Conservation (phyloP, 306 rosid genomes). For the Fagus sylvatica region DNA sequence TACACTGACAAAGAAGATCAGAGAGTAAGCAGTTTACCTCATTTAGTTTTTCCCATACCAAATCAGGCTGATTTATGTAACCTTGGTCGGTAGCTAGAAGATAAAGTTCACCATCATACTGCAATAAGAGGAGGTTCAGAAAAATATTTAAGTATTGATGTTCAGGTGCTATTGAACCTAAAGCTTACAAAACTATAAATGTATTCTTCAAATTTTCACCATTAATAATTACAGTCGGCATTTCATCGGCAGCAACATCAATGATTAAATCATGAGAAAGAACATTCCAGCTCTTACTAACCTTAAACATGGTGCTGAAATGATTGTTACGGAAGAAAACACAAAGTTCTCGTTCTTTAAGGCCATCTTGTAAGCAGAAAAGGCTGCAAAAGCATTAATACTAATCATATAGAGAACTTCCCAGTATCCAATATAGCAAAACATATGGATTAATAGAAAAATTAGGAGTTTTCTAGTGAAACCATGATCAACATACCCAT, state of each 20-base stretch:
- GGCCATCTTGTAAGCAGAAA: slow-evolving; percentile 94
- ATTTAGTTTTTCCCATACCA: slow-evolving; percentile 97
- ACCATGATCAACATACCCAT: slow-evolving; percentile 56
- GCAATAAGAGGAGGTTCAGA: slow-evolving; percentile 27
- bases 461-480: slow-evolving; percentile 18
- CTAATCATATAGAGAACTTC: slow-evolving; percentile 7
- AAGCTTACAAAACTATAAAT: slow-evolving; percentile 12
- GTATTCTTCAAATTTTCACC: not conserved
- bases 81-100: slow-evolving; percentile 99
- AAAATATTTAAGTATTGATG: slow-evolving; percentile 15
- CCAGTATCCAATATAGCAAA: slow-evolving; percentile 8
- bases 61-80: slow-evolving; percentile 91
- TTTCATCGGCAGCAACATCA: slow-evolving; percentile 22
- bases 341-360: slow-evolving; percentile 92
- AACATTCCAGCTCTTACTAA: slow-evolving; percentile 39
- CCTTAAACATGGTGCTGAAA: slow-evolving; percentile 99
- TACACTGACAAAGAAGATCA: slow-evolving; percentile 1
- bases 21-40: slow-evolving; percentile 58
- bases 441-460: slow-evolving; percentile 16
- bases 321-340: slow-evolving; percentile 97
- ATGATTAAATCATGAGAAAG: slow-evolving; percentile 3
- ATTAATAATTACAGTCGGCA: slow-evolving; percentile 9
- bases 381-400: slow-evolving; percentile 61
- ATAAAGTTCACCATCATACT: slow-evolving; percentile 82
- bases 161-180: slow-evolving; percentile 15